These are phyloP conservation scores for Luvunga scandens DNA, from an alignment of 345 rosid genomes.

Conservation along the genomic window DNA sequence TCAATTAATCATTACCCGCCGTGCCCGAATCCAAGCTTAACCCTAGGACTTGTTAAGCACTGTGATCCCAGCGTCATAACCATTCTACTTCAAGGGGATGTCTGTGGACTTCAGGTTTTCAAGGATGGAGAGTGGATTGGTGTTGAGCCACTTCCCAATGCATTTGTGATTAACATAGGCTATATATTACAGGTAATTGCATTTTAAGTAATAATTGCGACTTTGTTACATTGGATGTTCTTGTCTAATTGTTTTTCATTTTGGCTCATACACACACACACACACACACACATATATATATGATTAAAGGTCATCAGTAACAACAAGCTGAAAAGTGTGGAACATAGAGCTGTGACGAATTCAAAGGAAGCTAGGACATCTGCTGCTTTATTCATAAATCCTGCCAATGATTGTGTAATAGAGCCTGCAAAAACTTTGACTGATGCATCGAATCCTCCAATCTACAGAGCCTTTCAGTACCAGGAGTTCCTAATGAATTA, in stretches of 20 bases:
- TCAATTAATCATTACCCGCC: slow-evolving; percentile 31
- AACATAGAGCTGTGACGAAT: slow-evolving; percentile 34
- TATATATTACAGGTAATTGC: slow-evolving; percentile 5
- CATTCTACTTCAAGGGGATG: slow-evolving; percentile 31
- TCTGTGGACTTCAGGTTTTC: slow-evolving; percentile 38
- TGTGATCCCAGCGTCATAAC: slow-evolving; percentile 28
- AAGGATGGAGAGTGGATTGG: slow-evolving; percentile 34
- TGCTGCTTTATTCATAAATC: slow-evolving; percentile 22
- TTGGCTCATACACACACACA: too few relatives aligned
- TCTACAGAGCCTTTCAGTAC: slow-evolving; percentile 13
- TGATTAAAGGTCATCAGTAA: slow-evolving; percentile 27
- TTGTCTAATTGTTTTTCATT: neutral
- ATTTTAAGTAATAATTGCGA: neutral
- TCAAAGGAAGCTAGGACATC: slow-evolving; percentile 24
- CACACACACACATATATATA: too few relatives aligned
- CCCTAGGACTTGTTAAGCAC: slow-evolving; percentile 34
- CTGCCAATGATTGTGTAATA: slow-evolving; percentile 10
- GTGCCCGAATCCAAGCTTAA: slow-evolving; percentile 39
- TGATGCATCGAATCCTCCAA: slow-evolving; percentile 9
- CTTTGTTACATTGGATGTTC: neutral
- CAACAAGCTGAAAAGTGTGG: slow-evolving; percentile 31
- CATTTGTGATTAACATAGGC: slow-evolving; percentile 38
- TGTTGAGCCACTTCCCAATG: slow-evolving; percentile 29
- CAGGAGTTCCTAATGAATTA: slow-evolving; percentile 9
- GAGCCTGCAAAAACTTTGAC: slow-evolving; percentile 21